These are phyloP conservation scores for Grammothele lineata DNA, from an alignment of 768 basidiomycete genomes.

Conservation along the genomic window DNA sequence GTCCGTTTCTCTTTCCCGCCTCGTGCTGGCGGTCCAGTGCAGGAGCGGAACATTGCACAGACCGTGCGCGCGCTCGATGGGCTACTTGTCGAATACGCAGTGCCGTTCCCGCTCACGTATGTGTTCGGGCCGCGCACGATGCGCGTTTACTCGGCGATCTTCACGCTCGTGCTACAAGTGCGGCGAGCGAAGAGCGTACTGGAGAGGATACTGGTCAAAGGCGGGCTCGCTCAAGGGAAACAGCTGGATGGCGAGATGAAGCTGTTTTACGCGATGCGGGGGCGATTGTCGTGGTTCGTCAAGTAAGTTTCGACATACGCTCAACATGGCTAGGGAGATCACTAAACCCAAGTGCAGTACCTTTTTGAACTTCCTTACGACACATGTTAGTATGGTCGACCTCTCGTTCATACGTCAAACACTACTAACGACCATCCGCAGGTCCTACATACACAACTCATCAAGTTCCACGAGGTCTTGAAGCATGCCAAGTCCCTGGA, in stretches of 20 bases:
- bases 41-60: slow-evolving; percentile 39
- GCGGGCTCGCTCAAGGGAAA: slow-evolving; percentile 32
- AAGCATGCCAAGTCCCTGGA: slow-evolving; percentile 59
- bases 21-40: slow-evolving; percentile 38
- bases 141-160: slow-evolving; percentile 60
- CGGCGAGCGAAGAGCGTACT: slow-evolving; percentile 66
- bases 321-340: too few relatives aligned
- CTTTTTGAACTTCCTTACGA: slow-evolving; percentile 66
- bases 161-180: slow-evolving; percentile 70
- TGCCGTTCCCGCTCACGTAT: slow-evolving; percentile 79
- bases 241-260: slow-evolving; percentile 45
- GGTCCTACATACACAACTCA: slow-evolving; percentile 66
- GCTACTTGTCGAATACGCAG: slow-evolving; percentile 70
- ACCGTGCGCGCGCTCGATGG: slow-evolving; percentile 66
- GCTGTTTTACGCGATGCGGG: slow-evolving; percentile 71
- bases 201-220: slow-evolving; percentile 65
- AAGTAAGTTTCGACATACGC: slow-evolving; percentile 69
- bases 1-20: slow-evolving; percentile 60
- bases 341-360: slow-evolving; percentile 47
- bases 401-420: background rate
- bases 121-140: slow-evolving; percentile 58
- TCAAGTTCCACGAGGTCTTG: slow-evolving; percentile 55
- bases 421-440: slow-evolving; percentile 22
- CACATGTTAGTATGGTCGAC: slow-evolving; percentile 47
- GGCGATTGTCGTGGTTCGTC: slow-evolving; percentile 79